Base-by-base conservation (phyloP, 2,329 filamentous ascomycete genomes). In the Penicillium paneum region DNA sequence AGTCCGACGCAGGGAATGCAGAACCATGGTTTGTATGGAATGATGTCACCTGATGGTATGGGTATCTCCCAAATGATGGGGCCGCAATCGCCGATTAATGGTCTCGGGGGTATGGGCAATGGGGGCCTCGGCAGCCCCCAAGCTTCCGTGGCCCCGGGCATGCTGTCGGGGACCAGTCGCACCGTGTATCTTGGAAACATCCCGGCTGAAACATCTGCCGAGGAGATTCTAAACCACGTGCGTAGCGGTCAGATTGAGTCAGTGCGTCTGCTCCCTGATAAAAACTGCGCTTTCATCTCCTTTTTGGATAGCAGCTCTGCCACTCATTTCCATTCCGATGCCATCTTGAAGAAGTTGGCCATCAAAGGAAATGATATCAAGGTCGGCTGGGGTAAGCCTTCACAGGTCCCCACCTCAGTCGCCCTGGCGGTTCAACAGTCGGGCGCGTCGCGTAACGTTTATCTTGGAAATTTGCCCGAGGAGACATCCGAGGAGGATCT, bases 211-310 rank as follows among this genome's bases (percentile, higher is more conserved):
- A 99, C 94, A 8, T 87, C 90, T 46, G 93, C 94, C 8, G 94
- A 99, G 77, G 94, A 99, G 77, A 96, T 99, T 61, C 80, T 99
- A 52, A 89, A 92, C 61, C 94, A 99, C 69, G 94, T 99, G 56
- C 86, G 94, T 61, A 97, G 94, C 74, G 94, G 94, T 24, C 94
- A 97, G 73, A 97, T 99, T 67, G 94, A 99, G 79, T 97, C 94
- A n/a, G 94, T 99, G 49, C 89, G 94, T 65, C 83, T 99, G 62
- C 81, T 99, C 52, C 91, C 93, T 24, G 94, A 99, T 78, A 99
- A 97, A 90, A 99, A 97, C 82, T 99, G 94, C 71, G 94, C 94
- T 55, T 99, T 99, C 81, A 97, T 99, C 72, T 99, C 94, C 8
- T 99, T 99, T 80, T 81, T 99, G 62, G 94, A 99, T 70, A 91